Base-by-base conservation (phyloP, 2,329 filamentous ascomycete species). In the Colletotrichum nymphaeae region DNA sequence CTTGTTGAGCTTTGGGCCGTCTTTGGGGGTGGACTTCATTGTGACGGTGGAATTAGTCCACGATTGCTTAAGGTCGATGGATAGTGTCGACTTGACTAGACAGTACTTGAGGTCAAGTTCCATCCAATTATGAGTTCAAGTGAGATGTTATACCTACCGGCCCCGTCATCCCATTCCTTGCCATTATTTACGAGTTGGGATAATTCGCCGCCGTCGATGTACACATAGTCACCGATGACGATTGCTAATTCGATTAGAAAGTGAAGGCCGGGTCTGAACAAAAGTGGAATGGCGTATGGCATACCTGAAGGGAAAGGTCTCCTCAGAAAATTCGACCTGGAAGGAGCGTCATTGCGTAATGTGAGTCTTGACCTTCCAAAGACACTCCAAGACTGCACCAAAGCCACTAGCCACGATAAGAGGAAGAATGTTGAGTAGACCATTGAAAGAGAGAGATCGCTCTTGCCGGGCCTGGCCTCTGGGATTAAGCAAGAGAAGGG, bases 191-290 rank as follows among this genome's bases (percentile, higher is more conserved):
- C 26, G 26, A 26, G 75, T 42, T 78, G 77, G 2, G 77, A 81
- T 2, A 82, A 64, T 70, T 81, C 78, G 19, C 83, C 83, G 57
- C 83, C 83, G 67, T 84, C 82, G 59, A 84, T 79, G 64, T 83
- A 85, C 49, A 82, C 73, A 58, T 82, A 82, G 67, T 83, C 78
- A 11, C 81, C 81, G 14, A 84, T 67, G n/a, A 81, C 78, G 4
- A 68, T 72, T 3, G 66, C 76, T 78, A 22, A 75, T 74, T 69
- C 77, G 77, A 67, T 35, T 14, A 60, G 28, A 22, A 32, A n/a
- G 6, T 26, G 5, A 28, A 6, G 19, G 3, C n/a, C 2, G 6
- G 55, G 24, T 26, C 3, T 35, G 55, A 8, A 28, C 1, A 24
- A 24, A 2, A 16, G 1, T n/a, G 5, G 5, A 8, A n/a, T 5